These are phyloP conservation scores for Bipolaris bicolor DNA, from an alignment of 2,329 filamentous ascomycete genomes.

Conservation along the genomic window DNA sequence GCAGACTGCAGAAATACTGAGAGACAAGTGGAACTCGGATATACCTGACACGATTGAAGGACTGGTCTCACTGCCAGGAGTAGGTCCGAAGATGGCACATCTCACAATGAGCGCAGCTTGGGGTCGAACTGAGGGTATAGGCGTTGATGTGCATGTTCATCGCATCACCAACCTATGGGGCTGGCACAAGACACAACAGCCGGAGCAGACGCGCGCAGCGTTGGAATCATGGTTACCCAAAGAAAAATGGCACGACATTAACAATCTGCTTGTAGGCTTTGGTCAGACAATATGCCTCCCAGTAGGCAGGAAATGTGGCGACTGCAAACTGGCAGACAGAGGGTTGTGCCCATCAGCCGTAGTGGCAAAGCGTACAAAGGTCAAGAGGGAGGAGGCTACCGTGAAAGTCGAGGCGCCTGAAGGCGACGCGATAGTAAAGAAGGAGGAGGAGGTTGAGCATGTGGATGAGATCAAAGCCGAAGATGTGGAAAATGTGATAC, in stretches of 20 bases:
- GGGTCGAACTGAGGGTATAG: conserved; percentile 76
- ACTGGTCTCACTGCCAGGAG: conserved; percentile 78
- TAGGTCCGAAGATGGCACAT: conserved; percentile 95
- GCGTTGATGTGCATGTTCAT: conserved; percentile 94
- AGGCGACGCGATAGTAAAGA: conserved; percentile 37
- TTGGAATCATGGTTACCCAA: conserved; percentile 83
- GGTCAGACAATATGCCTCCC: conserved; percentile 87
- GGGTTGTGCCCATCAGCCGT: conserved; percentile 71
- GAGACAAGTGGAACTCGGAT: conserved; percentile 72
- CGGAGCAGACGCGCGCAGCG: conserved; percentile 78
- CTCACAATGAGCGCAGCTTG: conserved; percentile 80
- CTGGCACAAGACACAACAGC: conserved; percentile 81
- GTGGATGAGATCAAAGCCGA: conserved; percentile 36
- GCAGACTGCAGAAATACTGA: conserved; percentile 72
- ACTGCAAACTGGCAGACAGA: conserved; percentile 78
- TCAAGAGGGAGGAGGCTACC: conserved; percentile 51
- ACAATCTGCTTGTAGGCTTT: conserved; percentile 83
- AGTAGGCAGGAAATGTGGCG: conserved; percentile 78
- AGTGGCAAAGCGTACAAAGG: conserved; percentile 58
- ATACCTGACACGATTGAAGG: conserved; percentile 81
- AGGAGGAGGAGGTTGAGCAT: conserved; percentile 21
- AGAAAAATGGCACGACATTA: conserved; percentile 91
- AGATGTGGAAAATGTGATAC: conserved; percentile 27
- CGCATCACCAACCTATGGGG: conserved; percentile 94
- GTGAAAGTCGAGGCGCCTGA: conserved; percentile 46